Base-by-base conservation (phyloP, 768 basidiomycete genomes). In the Boletus reticulatus region DNA sequence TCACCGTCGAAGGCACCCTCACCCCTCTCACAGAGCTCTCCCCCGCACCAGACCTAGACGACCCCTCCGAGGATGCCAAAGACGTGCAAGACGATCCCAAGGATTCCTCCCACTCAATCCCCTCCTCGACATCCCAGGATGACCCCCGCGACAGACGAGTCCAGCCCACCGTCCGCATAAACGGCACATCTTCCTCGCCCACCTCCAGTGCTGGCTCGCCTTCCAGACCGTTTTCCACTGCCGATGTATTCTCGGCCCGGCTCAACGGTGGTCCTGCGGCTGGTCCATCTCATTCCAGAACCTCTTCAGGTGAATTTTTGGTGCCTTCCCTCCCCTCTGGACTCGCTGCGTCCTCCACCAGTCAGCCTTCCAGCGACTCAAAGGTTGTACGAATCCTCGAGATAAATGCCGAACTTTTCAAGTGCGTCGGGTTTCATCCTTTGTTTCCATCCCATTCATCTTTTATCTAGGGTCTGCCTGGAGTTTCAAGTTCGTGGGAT, bases 11-110 rank as follows among this genome's bases (percentile, higher is more conserved):
- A 70, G 62, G 68, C 73, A 69, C 56, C 61, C 85, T 85, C 20
- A 89, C 88, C 0, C 89, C 89, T 4, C 81, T 92, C 66, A 89
- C 85, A 60, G 88, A 89, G 58, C 81, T 89, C 24, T 88, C 88
- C 9, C 84, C 87, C 1, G 79, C 85, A 0, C 82, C 85, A 39
- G 83, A 84, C 62, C 74, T 76, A 22, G 83, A 84, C 45, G 82
- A 83, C 31, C 22, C 50, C 14, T 32, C 54, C 43, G 68, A 69
- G 16, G 59, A 67, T 53, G 34, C 20, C 56, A 72, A 70, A 37
- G 72, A 75, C 16, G 75, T 77, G 4, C 71, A 72, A 50, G 72
- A 76, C 49, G 70, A 73, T 34, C 67, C 68, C 48, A 67, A 61
- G 31, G 60, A 56, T 16, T 36, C 50, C 20, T 42, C 56, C 10